Percentiles rank a stretch among this genome's conserved stretches.
Conservation (phyloP, 345 rosid species). For the Moringa oleifera region DNA sequence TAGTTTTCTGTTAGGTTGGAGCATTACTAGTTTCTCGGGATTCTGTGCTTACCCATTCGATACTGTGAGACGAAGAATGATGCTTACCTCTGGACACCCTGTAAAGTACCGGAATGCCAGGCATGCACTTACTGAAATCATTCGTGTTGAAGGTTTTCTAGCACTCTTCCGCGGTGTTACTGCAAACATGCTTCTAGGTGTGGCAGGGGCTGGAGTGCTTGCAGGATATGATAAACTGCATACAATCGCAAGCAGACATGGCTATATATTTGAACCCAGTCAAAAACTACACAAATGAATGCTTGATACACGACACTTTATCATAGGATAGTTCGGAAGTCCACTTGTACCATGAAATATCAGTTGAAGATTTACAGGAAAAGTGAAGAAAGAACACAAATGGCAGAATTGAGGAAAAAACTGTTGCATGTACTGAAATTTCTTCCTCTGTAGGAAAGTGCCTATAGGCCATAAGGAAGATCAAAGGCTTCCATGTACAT, state of each 20-base stretch:
- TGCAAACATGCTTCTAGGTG: slow-evolving; percentile 93
- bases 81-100: slow-evolving; percentile 89
- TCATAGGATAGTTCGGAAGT: not conserved
- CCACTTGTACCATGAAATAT: no score
- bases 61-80: slow-evolving; percentile 85
- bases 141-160: slow-evolving; percentile 55
- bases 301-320: not conserved
- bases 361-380: no score
- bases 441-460: not conserved
- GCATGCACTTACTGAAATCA: slow-evolving; percentile 69
- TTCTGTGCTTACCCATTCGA: slow-evolving; percentile 92
- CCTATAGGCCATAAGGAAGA: not conserved
- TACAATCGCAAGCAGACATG: slow-evolving; percentile 43
- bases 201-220: slow-evolving; percentile 94
- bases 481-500: not conserved
- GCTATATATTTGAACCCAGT: slow-evolving; percentile 14
- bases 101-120: slow-evolving; percentile 48
- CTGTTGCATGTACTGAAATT: not conserved
- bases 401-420: no score
- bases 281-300: not conserved
- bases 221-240: slow-evolving; percentile 91
- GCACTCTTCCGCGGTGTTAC: slow-evolving; percentile 75
- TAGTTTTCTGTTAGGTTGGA: slow-evolving; percentile 91
- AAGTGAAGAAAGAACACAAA: no score
- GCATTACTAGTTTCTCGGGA: slow-evolving; percentile 79